These are phyloP conservation scores for Penicillium sp. DNA, from an alignment of 2,329 filamentous ascomycete species.

Conservation along the genomic window DNA sequence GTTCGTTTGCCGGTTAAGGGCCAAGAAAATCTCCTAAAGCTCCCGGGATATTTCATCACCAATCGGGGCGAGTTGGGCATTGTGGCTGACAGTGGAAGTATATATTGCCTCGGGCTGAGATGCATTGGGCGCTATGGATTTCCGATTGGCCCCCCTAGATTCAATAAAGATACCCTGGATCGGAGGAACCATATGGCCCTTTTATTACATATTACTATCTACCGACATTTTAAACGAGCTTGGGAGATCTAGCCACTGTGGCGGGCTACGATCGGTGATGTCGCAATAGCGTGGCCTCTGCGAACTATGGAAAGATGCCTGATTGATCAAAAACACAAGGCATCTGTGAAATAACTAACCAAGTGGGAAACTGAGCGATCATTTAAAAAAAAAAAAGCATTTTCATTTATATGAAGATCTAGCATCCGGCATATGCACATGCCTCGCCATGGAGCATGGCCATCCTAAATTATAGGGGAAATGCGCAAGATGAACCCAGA, in stretches of 20 bases:
- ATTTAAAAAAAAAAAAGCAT: background rate
- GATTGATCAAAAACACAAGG: background rate
- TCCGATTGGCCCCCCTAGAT: constrained; percentile 2
- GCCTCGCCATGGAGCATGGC: constrained; percentile 5
- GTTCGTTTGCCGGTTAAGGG: too few species aligned
- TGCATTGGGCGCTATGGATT: background rate
- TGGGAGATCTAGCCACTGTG: constrained; percentile 5
- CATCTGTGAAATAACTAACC: background rate
- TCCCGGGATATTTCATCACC: background rate
- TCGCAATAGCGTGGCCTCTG: background rate
- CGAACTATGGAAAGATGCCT: background rate
- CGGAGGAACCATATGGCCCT: background rate
- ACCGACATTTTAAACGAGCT: too few species aligned
- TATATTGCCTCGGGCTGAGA: constrained; percentile 5
- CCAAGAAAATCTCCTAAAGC: background rate
- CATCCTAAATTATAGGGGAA: constrained; percentile 7
- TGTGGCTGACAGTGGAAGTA: background rate
- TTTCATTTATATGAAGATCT: constrained; percentile 5
- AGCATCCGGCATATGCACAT: constrained; percentile 4
- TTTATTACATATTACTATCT: too few species aligned
- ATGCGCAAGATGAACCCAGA: constrained; percentile 10
- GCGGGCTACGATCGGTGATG: background rate
- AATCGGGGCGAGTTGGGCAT: background rate
- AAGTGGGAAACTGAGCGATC: background rate
- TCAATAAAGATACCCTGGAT: background rate